Evolutionary conservation across 345 rosid species (phyloP), one percentile per base, ranked within the genome.

Genomic region (Acer saccharum): DNA sequence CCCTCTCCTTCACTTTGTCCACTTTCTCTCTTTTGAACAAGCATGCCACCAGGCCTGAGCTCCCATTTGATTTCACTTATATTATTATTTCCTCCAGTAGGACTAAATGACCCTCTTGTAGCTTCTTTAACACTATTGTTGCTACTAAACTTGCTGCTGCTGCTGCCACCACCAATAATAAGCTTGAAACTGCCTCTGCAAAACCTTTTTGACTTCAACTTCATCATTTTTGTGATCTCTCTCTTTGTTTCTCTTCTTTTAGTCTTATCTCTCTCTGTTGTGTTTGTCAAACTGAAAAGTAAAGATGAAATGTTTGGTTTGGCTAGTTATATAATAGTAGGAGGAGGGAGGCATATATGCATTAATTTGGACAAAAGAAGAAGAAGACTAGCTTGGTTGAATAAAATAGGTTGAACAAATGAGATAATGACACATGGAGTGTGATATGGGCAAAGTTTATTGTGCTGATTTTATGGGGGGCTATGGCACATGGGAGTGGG

Each of bases 21-120:
- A 65, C 82, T 65, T 10, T 83, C 93, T 79, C 97, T 88, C 84
- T 88, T 93, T 50, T 94, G 98, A 80, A 94, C 98, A 55, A 94
- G 93, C 98, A 94, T 90, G 13, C 97, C 98, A 60, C 98, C 98
- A 41, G 97, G 97, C 79, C 95, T 83, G 35, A 91, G 86, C 67
- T 94, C 98, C 97, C 98, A 94, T 81, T 91, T 90, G 82, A 90
- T 88, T 72, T 93, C 97, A 44, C 80, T 74, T 66, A 14, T 77
- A 43, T 67, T 64, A 68, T 18, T 83, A 77, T 50, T 79, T 62
- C 66, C 77, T 74, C 80, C 82, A 43, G 46, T 43, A 35, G 39
- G 39, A 43, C 46, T 43, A 57, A 69, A 81, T 35, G 39, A 35
- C 62, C 74, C 71, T 86, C 84, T 78, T 76, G 83, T 76, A 80